Evolutionary conservation across 2,329 filamentous ascomycete species (phyloP), one percentile per base, ranked within the genome.

Genomic region (Aciculosporium take): DNA sequence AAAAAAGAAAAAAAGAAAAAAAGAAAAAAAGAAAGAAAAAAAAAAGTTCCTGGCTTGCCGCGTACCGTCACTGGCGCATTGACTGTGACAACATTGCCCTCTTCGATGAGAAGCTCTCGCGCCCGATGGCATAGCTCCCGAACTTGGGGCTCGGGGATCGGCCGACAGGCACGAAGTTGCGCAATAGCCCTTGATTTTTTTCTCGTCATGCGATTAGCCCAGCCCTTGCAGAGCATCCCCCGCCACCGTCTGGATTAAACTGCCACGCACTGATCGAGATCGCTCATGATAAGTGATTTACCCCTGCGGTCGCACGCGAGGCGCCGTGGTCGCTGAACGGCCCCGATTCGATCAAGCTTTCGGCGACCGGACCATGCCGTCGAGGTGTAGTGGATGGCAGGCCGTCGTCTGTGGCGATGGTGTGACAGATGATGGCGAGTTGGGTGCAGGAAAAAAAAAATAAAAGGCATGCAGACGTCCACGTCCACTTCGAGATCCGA

Each of bases 91-190:
- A 96, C 89, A 59, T 98, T 96, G 50, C 86, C 89, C 66, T 98
- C 91, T 63, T 96, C 91, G 47, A 98, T 94, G 50, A 98, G 68
- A 41, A 98, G 74, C 67, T 98, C 91, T 49, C 91, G 78, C 40
- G 91, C 91, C 60, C 95, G 95, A 71, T 95, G 89, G 66, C 91
- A 96, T 53, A 98, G 74, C 65, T 98, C 89, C 58, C 89, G 83
- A 46, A 98, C 93, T 66, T 96, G 85, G 31, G 80, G 72, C 68
- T 98, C 91, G 47, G 91, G 89, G 52, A 98, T 98, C 42, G 89
- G 88, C 47, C 88, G 84, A 65, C 91, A 98, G 58, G 87, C 84
- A 68, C 91, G 86, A 57, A 98, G 72, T 64, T 95, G 88, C 61
- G 85, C 83, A 58, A 98, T 98, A 45, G 88, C 88, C 66, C 89